These are phyloP conservation scores for Umbellularia californica DNA, from an alignment of 164 flowering plant genomes.

Conservation along the genomic window DNA sequence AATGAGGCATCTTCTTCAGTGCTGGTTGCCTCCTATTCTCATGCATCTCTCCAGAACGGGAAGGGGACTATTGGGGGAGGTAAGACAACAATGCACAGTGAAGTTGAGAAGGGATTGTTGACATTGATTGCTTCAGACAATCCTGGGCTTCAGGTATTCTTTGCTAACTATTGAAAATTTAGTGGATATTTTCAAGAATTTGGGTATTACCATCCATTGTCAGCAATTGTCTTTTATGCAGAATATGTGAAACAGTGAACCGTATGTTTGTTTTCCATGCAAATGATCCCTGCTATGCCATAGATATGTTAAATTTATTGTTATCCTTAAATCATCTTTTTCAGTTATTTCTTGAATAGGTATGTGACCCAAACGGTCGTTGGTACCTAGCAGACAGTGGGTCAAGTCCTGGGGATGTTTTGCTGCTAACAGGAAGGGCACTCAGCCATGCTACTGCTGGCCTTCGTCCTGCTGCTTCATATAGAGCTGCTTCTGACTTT, in stretches of 20 bases:
- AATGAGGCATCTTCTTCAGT: constrained; percentile 84
- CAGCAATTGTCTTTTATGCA: neutral
- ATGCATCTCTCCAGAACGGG: constrained; percentile 51
- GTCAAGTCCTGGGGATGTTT: constrained; percentile 68
- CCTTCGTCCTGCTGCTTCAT: constrained; percentile 77
- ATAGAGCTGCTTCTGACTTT: constrained; percentile 55
- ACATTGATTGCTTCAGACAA: constrained; percentile 72
- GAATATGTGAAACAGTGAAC: neutral
- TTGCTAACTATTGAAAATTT: neutral
- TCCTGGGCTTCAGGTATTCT: constrained; percentile 78
- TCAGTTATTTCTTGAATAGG: constrained; percentile 45
- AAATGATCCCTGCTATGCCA: neutral
- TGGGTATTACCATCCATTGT: neutral
- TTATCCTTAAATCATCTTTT: constrained; percentile 25
- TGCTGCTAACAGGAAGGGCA: constrained; percentile 83
- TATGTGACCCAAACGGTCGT: constrained; percentile 88
- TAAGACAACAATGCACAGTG: constrained; percentile 49
- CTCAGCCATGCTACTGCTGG: constrained; percentile 97
- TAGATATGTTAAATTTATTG: neutral
- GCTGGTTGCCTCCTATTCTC: constrained; percentile 63
- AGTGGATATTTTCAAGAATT: neutral
- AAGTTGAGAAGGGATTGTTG: constrained; percentile 83
- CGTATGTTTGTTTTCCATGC: neutral
- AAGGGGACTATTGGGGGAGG: constrained; percentile 65
- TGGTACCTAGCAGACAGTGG: constrained; percentile 88